phyloP scores from a whole-genome alignment of 2,329 filamentous ascomycete species.

The Curvularia verruculosa region DNA sequence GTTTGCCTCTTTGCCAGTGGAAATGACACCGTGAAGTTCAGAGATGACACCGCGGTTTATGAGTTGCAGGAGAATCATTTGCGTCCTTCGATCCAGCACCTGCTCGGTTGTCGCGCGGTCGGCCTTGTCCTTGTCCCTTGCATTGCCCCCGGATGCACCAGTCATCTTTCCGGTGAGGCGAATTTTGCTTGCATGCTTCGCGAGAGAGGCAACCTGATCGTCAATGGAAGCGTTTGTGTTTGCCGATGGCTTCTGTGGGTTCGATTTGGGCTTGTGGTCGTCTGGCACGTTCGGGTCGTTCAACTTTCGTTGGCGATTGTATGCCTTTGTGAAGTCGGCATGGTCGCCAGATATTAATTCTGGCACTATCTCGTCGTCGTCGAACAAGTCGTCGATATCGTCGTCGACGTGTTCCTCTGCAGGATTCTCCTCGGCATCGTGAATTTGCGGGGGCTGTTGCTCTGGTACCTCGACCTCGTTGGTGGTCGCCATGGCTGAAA shows the following conservation, averaged over 20 bases:
- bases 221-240: slow-evolving; percentile 83
- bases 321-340: slow-evolving; percentile 79
- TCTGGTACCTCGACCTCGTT: slow-evolving; percentile 11
- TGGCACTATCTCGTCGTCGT: slow-evolving; percentile 59
- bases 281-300: slow-evolving; percentile 59
- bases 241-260: slow-evolving; percentile 70
- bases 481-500: slow-evolving; percentile 22
- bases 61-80: slow-evolving; percentile 95
- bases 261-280: slow-evolving; percentile 70
- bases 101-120: slow-evolving; percentile 94
- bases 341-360: slow-evolving; percentile 64
- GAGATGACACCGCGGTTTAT: slow-evolving; percentile 89
- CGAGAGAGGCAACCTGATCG: slow-evolving; percentile 84
- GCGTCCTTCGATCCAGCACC: slow-evolving; percentile 89
- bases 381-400: slow-evolving; percentile 68
- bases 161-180: slow-evolving; percentile 70
- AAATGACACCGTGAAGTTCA: slow-evolving; percentile 93
- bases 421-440: slow-evolving; percentile 12
- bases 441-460: slow-evolving; percentile 13
- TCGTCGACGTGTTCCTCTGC: slow-evolving; percentile 55
- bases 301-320: slow-evolving; percentile 80
- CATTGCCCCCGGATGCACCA: slow-evolving; percentile 55
- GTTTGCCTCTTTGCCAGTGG: slow-evolving; percentile 97
- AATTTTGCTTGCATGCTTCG: slow-evolving; percentile 85
- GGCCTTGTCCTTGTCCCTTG: slow-evolving; percentile 77